These are phyloP conservation scores for Closterium sp. DNA, from an alignment of 139 green algal genomes.

Conservation along the genomic window DNA sequence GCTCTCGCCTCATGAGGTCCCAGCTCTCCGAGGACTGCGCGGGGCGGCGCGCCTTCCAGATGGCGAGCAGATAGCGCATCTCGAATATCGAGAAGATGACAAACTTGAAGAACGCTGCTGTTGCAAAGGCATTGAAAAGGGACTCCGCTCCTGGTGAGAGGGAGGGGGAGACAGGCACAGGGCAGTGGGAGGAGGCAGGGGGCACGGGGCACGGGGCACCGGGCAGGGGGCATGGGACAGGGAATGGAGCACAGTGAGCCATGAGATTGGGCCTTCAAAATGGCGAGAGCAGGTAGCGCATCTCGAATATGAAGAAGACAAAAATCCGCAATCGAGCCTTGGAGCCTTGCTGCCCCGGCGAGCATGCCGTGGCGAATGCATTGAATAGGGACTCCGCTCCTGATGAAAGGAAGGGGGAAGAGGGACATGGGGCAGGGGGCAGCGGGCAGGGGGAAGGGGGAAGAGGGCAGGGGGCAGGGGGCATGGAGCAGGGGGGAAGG, in stretches of 20 bases:
- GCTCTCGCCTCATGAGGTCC: constrained; percentile 64
- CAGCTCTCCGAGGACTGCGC: constrained; percentile 57
- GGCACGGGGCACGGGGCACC: neutral
- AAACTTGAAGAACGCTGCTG: constrained; percentile 77
- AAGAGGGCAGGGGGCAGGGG: too few relatives aligned
- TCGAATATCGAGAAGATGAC: constrained; percentile 87
- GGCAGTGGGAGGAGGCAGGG: too few relatives aligned
- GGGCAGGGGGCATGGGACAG: too few relatives aligned
- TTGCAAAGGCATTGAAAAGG: constrained; percentile 79
- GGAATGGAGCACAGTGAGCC: too few relatives aligned
- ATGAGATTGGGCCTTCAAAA: neutral
- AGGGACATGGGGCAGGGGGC: too few relatives aligned
- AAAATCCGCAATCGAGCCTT: too few relatives aligned
- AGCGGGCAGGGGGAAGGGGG: too few relatives aligned
- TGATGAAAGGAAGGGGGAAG: too few relatives aligned
- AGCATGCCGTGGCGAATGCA: constrained; percentile 69
- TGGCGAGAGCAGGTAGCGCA: constrained; percentile 69
- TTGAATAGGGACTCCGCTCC: constrained; percentile 73
- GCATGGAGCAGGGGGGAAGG: too few relatives aligned
- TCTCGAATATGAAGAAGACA: constrained; percentile 86
- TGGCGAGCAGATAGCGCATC: constrained; percentile 75
- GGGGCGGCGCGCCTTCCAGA: constrained; percentile 71
- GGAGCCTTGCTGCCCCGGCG: too few relatives aligned
- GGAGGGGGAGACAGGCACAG: neutral
- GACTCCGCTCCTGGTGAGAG: constrained; percentile 55